Evolutionary conservation across 2,329 filamentous ascomycete genomes (phyloP).

Genomic region (Fusarium ambrosium): DNA sequence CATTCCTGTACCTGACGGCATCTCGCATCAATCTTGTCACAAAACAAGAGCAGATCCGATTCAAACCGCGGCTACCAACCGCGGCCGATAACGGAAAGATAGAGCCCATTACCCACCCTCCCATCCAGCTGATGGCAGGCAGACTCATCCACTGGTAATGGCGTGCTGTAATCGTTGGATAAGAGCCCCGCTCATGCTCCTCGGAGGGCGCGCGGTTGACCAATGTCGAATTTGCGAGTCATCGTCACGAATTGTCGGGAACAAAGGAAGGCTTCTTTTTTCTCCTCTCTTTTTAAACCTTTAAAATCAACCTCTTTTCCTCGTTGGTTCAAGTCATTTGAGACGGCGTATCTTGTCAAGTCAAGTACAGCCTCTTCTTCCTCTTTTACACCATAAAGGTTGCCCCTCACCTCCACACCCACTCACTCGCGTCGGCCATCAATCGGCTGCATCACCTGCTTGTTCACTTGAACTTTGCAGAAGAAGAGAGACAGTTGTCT

Average conservation of each 20-base stretch:
- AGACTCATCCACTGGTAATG: slow-evolving; percentile 25
- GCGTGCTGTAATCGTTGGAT: slow-evolving; percentile 34
- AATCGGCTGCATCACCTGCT: slow-evolving; percentile 3
- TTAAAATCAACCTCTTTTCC: background rate
- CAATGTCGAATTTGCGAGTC: slow-evolving; percentile 9
- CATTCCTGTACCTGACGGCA: background rate
- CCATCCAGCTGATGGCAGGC: background rate
- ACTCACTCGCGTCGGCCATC: background rate
- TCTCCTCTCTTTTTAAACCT: background rate
- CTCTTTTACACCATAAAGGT: background rate
- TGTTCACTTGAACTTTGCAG: slow-evolving; percentile 3
- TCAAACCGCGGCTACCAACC: background rate
- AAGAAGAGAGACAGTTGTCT: background rate
- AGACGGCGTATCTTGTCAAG: background rate
- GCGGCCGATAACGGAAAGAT: slow-evolving; percentile 38
- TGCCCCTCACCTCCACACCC: slow-evolving; percentile 31
- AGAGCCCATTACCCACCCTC: background rate
- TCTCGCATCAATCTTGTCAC: background rate
- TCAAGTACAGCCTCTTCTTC: background rate
- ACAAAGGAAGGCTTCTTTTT: background rate
- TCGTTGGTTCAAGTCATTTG: background rate
- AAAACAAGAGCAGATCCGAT: background rate
- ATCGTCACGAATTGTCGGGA: background rate
- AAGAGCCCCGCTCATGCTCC: slow-evolving; percentile 22
- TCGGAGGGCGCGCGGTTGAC: slow-evolving; percentile 18